A percentile compares a stretch with the other conserved stretches of the same genome.
Conservation (phyloP, 495 filamentous ascomycete species). For the Tuber microsphaerosporum region DNA sequence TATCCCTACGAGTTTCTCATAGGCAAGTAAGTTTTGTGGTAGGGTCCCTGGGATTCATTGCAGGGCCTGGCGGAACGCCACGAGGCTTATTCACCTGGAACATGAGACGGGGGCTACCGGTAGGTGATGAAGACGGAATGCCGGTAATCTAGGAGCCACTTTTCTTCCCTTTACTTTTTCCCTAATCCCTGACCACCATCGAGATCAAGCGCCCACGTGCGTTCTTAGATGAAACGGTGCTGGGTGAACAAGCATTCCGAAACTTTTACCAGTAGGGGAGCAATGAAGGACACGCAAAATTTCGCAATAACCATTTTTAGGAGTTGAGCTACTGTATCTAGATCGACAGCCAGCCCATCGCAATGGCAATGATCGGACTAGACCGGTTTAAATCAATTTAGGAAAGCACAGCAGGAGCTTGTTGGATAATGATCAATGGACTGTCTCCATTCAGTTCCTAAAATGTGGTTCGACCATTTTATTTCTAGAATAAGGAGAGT, state of each 20-base stretch:
- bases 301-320: not conserved
- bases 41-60: not conserved
- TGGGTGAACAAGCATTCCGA: not conserved
- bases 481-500: not conserved
- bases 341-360: not conserved
- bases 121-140: not conserved
- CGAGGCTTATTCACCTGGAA: not conserved
- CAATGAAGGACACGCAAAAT: not conserved
- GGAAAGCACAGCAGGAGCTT: not conserved
- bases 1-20: not conserved
- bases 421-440: not conserved
- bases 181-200: not conserved
- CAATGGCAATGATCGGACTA: not conserved
- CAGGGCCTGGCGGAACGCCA: not conserved
- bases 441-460: not conserved
- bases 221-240: not conserved
- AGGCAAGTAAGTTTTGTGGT: not conserved
- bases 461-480: not conserved
- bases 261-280: not conserved
- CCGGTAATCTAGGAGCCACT: not conserved
- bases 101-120: slow-evolving; percentile 1
- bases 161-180: not conserved
- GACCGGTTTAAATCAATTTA: not conserved
- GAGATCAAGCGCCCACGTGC: not conserved
- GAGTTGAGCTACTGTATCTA: not conserved